These are phyloP conservation scores for Xylariales sp. DNA, from an alignment of 2,329 filamentous ascomycete genomes.

Conservation along the genomic window DNA sequence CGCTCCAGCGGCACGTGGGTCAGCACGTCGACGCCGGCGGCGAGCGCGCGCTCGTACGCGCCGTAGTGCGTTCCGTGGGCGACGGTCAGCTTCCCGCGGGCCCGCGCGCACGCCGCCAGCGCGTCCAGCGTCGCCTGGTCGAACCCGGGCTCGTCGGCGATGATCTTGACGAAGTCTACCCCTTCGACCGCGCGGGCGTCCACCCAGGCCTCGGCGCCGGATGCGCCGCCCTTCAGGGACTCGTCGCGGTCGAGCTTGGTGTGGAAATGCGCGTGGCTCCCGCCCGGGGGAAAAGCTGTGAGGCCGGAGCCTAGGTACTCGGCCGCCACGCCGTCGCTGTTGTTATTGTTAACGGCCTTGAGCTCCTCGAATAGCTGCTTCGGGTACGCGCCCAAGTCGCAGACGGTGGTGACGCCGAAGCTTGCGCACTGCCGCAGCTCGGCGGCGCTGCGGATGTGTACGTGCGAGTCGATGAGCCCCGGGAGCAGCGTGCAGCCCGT, in stretches of 20 bases:
- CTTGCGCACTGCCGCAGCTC: slow-evolving; percentile 13
- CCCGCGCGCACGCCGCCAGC: slow-evolving; percentile 15
- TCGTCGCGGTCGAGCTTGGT: slow-evolving; percentile 6
- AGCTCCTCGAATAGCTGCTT: slow-evolving; percentile 8
- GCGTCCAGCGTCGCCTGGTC: slow-evolving; percentile 15
- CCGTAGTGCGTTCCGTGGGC: slow-evolving; percentile 19
- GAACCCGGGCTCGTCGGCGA: slow-evolving; percentile 17
- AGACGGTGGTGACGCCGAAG: slow-evolving; percentile 2
- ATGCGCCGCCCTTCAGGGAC: slow-evolving; percentile 10
- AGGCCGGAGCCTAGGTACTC: slow-evolving; percentile 12
- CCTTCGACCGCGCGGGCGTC: slow-evolving; percentile 11
- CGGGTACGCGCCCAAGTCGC: slow-evolving; percentile 7
- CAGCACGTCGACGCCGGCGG: slow-evolving; percentile 21
- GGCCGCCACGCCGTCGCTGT: too few relatives aligned
- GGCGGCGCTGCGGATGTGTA: slow-evolving; percentile 13
- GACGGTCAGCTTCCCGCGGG: slow-evolving; percentile 18
- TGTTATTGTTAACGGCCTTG: slow-evolving; percentile 8
- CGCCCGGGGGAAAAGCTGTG: slow-evolving; percentile 12
- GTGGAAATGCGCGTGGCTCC: slow-evolving; percentile 11
- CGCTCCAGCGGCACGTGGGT: slow-evolving; percentile 23
- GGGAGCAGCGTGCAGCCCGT: slow-evolving; percentile 16
- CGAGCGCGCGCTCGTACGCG: slow-evolving; percentile 18
- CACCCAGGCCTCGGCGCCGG: slow-evolving; percentile 12
- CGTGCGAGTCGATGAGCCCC: slow-evolving; percentile 18
- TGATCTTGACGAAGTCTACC: slow-evolving; percentile 23